Evolutionary conservation across 108 stramenopile genomes (phyloP).

Genomic region (Discostella pseudostelligera): DNA sequence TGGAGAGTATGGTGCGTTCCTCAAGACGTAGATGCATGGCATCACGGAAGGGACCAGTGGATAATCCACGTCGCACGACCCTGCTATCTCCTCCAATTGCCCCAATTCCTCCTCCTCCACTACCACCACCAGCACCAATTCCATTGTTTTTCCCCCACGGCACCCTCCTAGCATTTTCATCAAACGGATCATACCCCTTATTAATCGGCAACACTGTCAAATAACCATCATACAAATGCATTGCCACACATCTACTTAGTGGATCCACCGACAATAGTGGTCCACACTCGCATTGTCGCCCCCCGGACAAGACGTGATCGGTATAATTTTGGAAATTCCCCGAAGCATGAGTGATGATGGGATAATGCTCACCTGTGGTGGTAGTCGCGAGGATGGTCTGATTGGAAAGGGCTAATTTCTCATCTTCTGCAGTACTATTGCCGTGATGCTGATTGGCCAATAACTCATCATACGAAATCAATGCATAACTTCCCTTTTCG

Average conservation of each 20-base stretch:
- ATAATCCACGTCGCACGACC: too few species aligned
- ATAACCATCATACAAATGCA: slow-evolving; percentile 77
- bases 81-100: too few species aligned
- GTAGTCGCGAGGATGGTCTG: slow-evolving; percentile 5
- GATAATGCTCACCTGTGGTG: slow-evolving; percentile 30
- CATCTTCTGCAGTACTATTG: too few species aligned
- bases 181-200: slow-evolving; percentile 17
- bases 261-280: slow-evolving; percentile 71
- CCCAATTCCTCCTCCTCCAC: not conserved
- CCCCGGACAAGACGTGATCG: slow-evolving; percentile 48
- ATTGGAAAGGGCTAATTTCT: not conserved
- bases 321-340: too few species aligned
- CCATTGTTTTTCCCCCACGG: slow-evolving; percentile 4
- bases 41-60: slow-evolving; percentile 46
- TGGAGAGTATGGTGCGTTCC: slow-evolving; percentile 61
- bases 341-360: slow-evolving; percentile 52
- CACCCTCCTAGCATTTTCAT: not conserved
- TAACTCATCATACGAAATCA: slow-evolving; percentile 57
- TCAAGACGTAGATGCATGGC: slow-evolving; percentile 77
- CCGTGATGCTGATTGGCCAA: too few species aligned
- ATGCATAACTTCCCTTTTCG: slow-evolving; percentile 66
- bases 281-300: slow-evolving; percentile 53
- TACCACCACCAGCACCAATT: not conserved
- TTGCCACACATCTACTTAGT: slow-evolving; percentile 57
- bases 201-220: slow-evolving; percentile 66